These are phyloP conservation scores for Rutstroemia sp. DNA, from an alignment of 2,329 filamentous ascomycete species.

Conservation along the genomic window DNA sequence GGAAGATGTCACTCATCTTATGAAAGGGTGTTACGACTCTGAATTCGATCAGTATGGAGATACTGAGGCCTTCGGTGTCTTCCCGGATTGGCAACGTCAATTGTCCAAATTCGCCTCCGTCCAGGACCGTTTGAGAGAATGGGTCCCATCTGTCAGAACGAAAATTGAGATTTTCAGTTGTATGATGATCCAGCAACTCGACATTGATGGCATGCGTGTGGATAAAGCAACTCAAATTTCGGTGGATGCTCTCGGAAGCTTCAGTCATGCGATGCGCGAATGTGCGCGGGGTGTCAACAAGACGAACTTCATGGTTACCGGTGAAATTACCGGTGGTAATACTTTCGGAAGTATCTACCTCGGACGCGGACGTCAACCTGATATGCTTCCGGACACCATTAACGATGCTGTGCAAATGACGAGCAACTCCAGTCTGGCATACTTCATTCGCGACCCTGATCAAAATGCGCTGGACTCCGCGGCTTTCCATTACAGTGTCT, in stretches of 20 bases:
- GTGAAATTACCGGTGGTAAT: slow-evolving; percentile 57
- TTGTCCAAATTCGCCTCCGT: slow-evolving; percentile 60
- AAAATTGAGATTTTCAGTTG: slow-evolving; percentile 56
- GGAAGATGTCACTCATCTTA: slow-evolving; percentile 37
- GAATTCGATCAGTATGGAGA: slow-evolving; percentile 51
- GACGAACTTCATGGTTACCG: slow-evolving; percentile 55
- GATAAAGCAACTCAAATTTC: slow-evolving; percentile 61
- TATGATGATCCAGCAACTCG: slow-evolving; percentile 53
- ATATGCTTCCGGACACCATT: slow-evolving; percentile 41
- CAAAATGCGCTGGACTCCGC: slow-evolving; percentile 49
- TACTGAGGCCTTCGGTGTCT: slow-evolving; percentile 55
- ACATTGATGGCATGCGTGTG: slow-evolving; percentile 60
- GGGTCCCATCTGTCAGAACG: slow-evolving; percentile 49
- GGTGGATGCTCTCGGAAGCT: slow-evolving; percentile 52
- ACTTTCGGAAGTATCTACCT: slow-evolving; percentile 53
- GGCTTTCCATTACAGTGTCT: slow-evolving; percentile 58
- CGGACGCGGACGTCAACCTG: slow-evolving; percentile 52
- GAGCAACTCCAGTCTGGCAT: slow-evolving; percentile 34
- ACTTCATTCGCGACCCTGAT: slow-evolving; percentile 45
- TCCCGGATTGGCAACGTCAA: slow-evolving; percentile 55
- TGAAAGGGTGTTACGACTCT: slow-evolving; percentile 52
- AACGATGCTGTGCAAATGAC: slow-evolving; percentile 42
- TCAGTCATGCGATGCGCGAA: slow-evolving; percentile 46
- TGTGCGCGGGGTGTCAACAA: slow-evolving; percentile 52
- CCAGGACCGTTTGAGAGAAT: slow-evolving; percentile 59